These are phyloP conservation scores for Ustilago bromivora DNA, from an alignment of 1,284 basidiomycete genomes.

Conservation along the genomic window DNA sequence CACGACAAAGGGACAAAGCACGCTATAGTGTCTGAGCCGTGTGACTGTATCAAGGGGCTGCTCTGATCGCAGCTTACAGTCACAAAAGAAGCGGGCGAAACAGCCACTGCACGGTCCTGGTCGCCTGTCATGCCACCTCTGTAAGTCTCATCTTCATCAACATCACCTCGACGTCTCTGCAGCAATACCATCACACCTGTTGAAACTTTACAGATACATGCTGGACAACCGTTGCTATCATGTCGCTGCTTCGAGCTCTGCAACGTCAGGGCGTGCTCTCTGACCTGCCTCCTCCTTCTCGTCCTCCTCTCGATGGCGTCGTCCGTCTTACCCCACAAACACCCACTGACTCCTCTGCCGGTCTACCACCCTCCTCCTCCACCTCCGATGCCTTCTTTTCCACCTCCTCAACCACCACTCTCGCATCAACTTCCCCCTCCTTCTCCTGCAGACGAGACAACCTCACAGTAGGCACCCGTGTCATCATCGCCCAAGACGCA, in stretches of 20 bases:
- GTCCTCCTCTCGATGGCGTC: conserved; percentile 11
- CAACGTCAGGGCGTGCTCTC: conserved; percentile 34
- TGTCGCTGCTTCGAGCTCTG: conserved; percentile 42
- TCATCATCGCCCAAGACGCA: conserved; percentile 56
- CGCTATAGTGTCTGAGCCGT: neutral
- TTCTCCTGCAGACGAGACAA: conserved; percentile 47
- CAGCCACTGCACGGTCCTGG: conserved; percentile 26
- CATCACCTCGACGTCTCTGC: neutral
- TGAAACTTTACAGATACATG: too few relatives aligned
- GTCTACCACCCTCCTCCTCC: neutral
- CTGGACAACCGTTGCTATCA: neutral
- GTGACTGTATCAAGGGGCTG: conserved; percentile 3
- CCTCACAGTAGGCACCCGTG: conserved; percentile 52
- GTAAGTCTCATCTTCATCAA: conserved; percentile 19
- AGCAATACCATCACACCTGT: neutral
- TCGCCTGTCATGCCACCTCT: conserved; percentile 32
- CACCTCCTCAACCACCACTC: neutral
- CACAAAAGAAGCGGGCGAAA: neutral
- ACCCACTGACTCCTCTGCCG: conserved; percentile 5
- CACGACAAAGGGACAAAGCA: neutral
- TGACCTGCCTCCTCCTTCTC: conserved; percentile 26
- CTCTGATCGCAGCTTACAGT: conserved; percentile 3
- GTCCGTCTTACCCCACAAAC: conserved; percentile 13
- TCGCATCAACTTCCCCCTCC: conserved; percentile 11
- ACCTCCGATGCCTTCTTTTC: neutral